Conservation (phyloP, 1,284 basidiomycete species). For the Trametes sp. region DNA sequence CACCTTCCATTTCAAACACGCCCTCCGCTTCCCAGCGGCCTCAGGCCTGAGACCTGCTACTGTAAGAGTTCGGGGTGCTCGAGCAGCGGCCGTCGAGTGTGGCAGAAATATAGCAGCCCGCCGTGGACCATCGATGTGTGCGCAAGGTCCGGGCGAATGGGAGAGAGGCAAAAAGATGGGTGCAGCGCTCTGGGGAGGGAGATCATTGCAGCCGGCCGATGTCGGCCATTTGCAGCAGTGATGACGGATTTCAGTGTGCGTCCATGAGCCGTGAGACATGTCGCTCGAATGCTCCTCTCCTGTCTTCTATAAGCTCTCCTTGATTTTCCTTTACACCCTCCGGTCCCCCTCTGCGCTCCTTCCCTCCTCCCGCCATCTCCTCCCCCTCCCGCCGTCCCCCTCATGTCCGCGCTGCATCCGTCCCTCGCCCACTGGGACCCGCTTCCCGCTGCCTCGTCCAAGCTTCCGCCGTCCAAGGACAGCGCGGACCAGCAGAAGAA, state of each 20-base stretch:
- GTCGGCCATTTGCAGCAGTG: conserved; percentile 39
- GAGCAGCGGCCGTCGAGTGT: neutral
- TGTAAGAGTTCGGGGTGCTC: neutral
- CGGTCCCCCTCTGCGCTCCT: conserved; percentile 36
- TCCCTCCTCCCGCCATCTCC: conserved; percentile 33
- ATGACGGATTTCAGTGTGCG: conserved; percentile 36
- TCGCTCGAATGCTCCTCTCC: conserved; percentile 41
- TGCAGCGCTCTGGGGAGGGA: conserved; percentile 22
- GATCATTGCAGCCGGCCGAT: conserved; percentile 38
- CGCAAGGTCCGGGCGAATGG: conserved; percentile 20
- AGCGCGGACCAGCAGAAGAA: conserved; percentile 62
- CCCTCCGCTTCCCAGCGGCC: conserved; percentile 21
- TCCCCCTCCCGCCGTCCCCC: conserved; percentile 33
- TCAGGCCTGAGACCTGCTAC: conserved; percentile 2
- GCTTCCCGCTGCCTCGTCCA: conserved; percentile 36
- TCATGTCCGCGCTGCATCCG: conserved; percentile 44
- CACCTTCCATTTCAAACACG: conserved; percentile 21
- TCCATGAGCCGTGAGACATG: conserved; percentile 45
- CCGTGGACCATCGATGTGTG: neutral
- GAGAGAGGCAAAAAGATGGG: conserved; percentile 29
- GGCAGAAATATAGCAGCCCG: neutral
- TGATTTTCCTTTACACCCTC: conserved; percentile 35
- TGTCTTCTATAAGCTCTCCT: conserved; percentile 44
- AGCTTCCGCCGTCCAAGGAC: conserved; percentile 39
- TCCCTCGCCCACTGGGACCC: conserved; percentile 41